Evolutionary conservation across 768 basidiomycete genomes (phyloP), one percentile per base, ranked within the genome.

Genomic region (Rhizopogon sp.): DNA sequence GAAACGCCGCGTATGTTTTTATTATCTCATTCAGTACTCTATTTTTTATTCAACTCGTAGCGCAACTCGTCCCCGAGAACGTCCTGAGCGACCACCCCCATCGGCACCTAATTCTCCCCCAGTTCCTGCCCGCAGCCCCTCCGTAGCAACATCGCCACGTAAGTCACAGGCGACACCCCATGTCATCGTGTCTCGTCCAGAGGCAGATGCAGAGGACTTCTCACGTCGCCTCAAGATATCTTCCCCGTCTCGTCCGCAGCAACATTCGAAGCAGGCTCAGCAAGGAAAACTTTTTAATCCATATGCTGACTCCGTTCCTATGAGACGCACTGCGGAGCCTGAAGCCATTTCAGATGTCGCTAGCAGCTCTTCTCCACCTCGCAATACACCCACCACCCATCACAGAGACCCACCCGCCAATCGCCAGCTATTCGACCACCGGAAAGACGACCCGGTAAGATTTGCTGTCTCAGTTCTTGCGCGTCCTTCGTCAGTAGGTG

Each of bases 361-460:
- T 6, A 72, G 78, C 50, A 79, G 74, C 62, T 82, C 84, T 0
- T 77, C 81, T 61, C 57, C 67, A 33, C 69, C 69, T 17, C 62
- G 68, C 39, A 59, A 55, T 28, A 47, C 70, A 35, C 60, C 70
- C 10, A 65, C 69, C 10, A 60, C 76, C 3, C 68, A 77, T 8
- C 58, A 70, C 6, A 73, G 84, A 41, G 66, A 54, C 52, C 56
- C 52, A 31, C 70, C 44, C 60, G 13, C 66, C 5, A 67, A 70
- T 43, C 72, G 76, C 8, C 88, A 88, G 57, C 81, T 97, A 0
- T 95, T 93, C 55, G 93, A 98, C 65, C 91, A 90, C 56, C 79
- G 90, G 39, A 85, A 91, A 63, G 90, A 98, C 67, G 92, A 98
- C 67, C 93, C 97, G 0, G 82, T 93, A 33, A 82, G 88, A 10